Evolutionary conservation across 257 asterid genomes (phyloP), one percentile per base, ranked within the genome.

Genomic region (Nicotiana sylvestris): DNA sequence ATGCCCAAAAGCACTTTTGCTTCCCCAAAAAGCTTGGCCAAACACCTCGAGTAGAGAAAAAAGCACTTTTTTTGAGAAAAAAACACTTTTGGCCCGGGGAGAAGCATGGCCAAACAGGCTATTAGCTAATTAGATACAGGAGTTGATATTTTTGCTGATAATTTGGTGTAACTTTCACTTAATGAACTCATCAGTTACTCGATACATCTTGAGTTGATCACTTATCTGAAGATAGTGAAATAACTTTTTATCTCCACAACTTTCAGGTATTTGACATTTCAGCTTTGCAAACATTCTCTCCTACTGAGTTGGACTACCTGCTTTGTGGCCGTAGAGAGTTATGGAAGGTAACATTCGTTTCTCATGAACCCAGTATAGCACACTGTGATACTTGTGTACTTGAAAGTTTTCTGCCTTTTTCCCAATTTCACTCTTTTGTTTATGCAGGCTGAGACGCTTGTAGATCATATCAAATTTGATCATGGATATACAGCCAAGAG

Each of bases 401-500:
- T 58, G 39, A 33, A 49, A 27, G 32, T 43, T 82, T 33, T 78
- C 64, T 82, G 53, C 79, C n/a, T 82, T 83, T 77, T 4, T 53
- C 18, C 78, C 64, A 27, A 57, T 85, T 87, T 65, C 82, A 68
- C 5, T 72, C 12, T 61, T 60, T 62, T 82, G 39, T 83, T 62
- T 60, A 57, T 90, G 89, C 90, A 97, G 99, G 96, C 97, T 3
- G 97, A 95, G 29, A 87, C 97, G 2, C 93, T 97, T 43, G 98
- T 86, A 32, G 98, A 95, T 87, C 97, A 97, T 90, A 95, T 97
- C 85, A 97, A 93, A 85, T 97, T 97, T 67, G 99, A 97, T 90
- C 99, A 97, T 87, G 99, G 99, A 82, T 97, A 94, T 85, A 97
- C 97, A 68, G 94, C 98, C 55, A 97, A 92, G 90, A 97, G 99